Evolutionary conservation across 164 flowering plant species (phyloP), one percentile per base, ranked within the genome.

Genomic region (Taxillus chinensis): DNA sequence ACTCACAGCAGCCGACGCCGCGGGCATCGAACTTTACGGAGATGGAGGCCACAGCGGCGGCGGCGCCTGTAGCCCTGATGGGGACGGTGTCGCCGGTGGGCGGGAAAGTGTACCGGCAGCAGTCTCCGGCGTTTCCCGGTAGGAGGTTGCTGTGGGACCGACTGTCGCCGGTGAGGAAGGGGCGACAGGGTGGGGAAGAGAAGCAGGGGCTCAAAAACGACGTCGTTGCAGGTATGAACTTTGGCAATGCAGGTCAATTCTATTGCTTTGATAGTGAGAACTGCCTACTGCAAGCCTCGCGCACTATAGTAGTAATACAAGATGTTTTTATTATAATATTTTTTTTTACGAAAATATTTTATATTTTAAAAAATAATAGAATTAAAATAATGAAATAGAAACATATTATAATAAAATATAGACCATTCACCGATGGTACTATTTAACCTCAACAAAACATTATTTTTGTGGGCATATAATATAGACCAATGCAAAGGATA

Each of bases 1-100:
- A 82, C 69, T 82, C 86, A 15, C 82, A 80, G n/a, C 86, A 80
- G 62, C 87, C 87, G 5, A 83, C 87, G 5, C 87, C 87, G 2
- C 54, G 84, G 11, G 83, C 80, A 0, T 83, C 87, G 7, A 83
- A 79, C 10, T 80, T 83, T 69, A 80, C 80, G 39, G 86, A 82
- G 50, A 2, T 79, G 72, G 86, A 82, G 9, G 49, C 69, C 2
- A 70, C 68, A 0, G 60, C 69, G 2, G 68, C 46, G 52, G 66
- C 82, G 16, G 61, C 76, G 0, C 43, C 62, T 45, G 77, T 63
- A 27, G 71, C 83, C 7, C 82, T 83, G 11, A 64, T 57, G 0
- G 78, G 87, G 82, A 59, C 62, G n/a, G 59, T 75, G 55, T 83
- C 87, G 7, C 87, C 87, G 55, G 78, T 63, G 5, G 67, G 71